phyloP scores from a whole-genome alignment of 2,329 filamentous ascomycete genomes.

The Exophiala viscosa region DNA sequence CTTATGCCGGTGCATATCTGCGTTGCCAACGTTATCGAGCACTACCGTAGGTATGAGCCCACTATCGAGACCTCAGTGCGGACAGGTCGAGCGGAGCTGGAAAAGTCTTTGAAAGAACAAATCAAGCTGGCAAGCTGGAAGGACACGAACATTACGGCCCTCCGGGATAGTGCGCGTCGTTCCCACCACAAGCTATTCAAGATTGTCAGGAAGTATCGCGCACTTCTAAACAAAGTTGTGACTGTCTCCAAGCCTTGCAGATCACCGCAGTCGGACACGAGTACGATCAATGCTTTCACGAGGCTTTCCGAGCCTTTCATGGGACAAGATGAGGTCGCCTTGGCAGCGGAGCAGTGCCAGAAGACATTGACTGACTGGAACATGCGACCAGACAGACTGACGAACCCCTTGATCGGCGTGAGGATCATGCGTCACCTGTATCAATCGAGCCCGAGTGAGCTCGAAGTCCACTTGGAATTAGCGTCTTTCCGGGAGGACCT shows the following conservation, averaged over 20 bases:
- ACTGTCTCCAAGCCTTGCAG: slow-evolving; percentile 60
- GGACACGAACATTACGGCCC: slow-evolving; percentile 86
- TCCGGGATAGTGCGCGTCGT: slow-evolving; percentile 82
- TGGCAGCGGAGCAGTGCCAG: slow-evolving; percentile 30
- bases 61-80: slow-evolving; percentile 62
- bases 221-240: slow-evolving; percentile 71
- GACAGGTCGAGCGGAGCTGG: slow-evolving; percentile 68
- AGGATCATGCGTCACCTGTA: slow-evolving; percentile 69
- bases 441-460: slow-evolving; percentile 47
- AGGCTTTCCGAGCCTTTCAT: background rate
- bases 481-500: slow-evolving; percentile 67
- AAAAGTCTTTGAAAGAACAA: slow-evolving; percentile 91
- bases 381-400: slow-evolving; percentile 61
- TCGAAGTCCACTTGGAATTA: slow-evolving; percentile 59
- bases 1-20: slow-evolving; percentile 60
- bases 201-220: slow-evolving; percentile 83
- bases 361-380: slow-evolving; percentile 34
- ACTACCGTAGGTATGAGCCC: slow-evolving; percentile 68
- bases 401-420: slow-evolving; percentile 65
- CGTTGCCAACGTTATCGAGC: slow-evolving; percentile 70
- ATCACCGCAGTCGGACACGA: slow-evolving; percentile 50
- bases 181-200: slow-evolving; percentile 92
- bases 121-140: slow-evolving; percentile 95
- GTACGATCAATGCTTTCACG: slow-evolving; percentile 32
- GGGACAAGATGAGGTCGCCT: slow-evolving; percentile 31